phyloP scores from a whole-genome alignment of 2,329 filamentous ascomycete species.

The Neofusicoccum laricinum region DNA sequence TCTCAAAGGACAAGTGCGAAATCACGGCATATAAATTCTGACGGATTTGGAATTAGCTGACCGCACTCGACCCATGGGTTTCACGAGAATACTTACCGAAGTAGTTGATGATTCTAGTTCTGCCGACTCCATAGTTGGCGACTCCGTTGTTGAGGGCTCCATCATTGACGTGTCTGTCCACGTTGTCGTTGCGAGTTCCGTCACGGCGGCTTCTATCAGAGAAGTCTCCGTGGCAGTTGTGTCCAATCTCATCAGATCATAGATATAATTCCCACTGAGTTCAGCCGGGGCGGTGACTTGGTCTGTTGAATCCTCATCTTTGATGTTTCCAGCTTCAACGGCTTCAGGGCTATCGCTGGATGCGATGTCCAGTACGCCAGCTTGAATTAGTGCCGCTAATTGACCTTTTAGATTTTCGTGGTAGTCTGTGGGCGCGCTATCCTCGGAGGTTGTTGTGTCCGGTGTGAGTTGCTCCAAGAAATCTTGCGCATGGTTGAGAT shows the following conservation, averaged over 20 bases:
- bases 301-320: not conserved
- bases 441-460: not conserved
- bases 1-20: not conserved
- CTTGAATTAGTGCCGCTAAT: not conserved
- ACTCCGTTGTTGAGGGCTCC: not conserved
- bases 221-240: too few relatives aligned
- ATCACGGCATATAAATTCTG: constrained; percentile 4
- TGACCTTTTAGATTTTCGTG: not conserved
- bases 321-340: not conserved
- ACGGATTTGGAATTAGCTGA: not conserved
- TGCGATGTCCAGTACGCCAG: not conserved
- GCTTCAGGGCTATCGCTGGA: not conserved
- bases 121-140: not conserved
- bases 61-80: too few relatives aligned
- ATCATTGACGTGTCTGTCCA: not conserved
- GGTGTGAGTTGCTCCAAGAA: not conserved
- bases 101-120: not conserved
- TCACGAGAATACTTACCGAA: not conserved
- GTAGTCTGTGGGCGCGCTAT: not conserved
- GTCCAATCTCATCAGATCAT: not conserved
- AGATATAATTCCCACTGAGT: not conserved
- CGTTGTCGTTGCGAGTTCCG: too few relatives aligned
- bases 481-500: not conserved
- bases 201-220: too few relatives aligned
- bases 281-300: not conserved